phyloP scores from a whole-genome alignment of 176 grass and related monocot species.

The Cenchrus purpureus region DNA sequence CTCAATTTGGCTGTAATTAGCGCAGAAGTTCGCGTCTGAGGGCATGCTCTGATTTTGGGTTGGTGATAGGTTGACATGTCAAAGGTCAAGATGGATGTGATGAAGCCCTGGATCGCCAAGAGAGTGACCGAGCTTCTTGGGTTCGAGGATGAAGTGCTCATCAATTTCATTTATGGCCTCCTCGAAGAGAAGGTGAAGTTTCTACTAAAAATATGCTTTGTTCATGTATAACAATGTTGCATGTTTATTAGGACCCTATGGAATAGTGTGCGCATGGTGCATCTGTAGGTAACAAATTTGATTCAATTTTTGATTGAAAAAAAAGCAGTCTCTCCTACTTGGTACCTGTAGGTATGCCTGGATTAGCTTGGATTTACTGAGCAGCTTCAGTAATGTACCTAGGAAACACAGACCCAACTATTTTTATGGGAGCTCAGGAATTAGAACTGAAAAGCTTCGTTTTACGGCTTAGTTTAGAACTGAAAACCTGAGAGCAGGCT shows the following conservation, averaged over 20 bases:
- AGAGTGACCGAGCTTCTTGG: conserved; percentile 91
- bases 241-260: background rate
- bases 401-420: no score
- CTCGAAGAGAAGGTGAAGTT: conserved; percentile 74
- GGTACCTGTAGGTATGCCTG: background rate
- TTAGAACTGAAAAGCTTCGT: background rate
- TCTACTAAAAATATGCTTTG: background rate
- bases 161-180: conserved; percentile 94
- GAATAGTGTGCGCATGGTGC: conserved; percentile 12
- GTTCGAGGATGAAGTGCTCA: conserved; percentile 96
- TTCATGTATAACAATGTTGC: conserved; percentile 2
- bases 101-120: conserved; percentile 96
- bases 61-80: conserved; percentile 75
- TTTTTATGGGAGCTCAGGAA: background rate
- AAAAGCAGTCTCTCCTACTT: background rate
- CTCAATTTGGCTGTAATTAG: background rate
- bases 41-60: conserved; percentile 1
- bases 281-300: conserved; percentile 1
- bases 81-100: conserved; percentile 98
- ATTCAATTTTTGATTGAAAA: background rate
- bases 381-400: background rate
- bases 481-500: background rate
- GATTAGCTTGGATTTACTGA: background rate
- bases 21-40: background rate
- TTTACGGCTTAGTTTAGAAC: background rate